Evolutionary conservation across 2,329 filamentous ascomycete genomes (phyloP).

Genomic region (Exophiala lecanii-corni): DNA sequence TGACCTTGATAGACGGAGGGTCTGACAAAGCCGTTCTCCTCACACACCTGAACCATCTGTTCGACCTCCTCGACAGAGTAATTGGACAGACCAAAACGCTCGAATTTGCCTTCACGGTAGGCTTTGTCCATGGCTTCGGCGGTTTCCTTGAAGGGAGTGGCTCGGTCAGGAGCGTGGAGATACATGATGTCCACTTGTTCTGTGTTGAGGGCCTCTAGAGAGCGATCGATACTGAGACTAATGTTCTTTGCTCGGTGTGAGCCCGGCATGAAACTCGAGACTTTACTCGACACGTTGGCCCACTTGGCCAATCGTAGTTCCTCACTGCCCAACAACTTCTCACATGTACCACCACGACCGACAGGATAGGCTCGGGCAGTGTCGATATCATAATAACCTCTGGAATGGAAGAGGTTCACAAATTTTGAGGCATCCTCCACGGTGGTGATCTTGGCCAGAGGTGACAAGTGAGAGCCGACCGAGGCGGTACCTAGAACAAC

Average conservation of each 20-base stretch:
- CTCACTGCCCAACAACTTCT: slow-evolving; percentile 28
- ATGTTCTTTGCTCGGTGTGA: slow-evolving; percentile 28
- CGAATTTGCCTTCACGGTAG: slow-evolving; percentile 40
- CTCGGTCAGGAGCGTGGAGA: slow-evolving; percentile 45
- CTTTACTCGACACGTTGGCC: slow-evolving; percentile 28
- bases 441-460: slow-evolving; percentile 28
- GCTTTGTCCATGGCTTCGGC: slow-evolving; percentile 41
- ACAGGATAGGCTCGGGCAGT: slow-evolving; percentile 30
- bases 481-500: slow-evolving; percentile 29
- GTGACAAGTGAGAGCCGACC: slow-evolving; percentile 26
- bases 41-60: slow-evolving; percentile 41
- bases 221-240: slow-evolving; percentile 26
- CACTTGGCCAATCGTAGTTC: slow-evolving; percentile 24
- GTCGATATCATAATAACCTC: slow-evolving; percentile 29
- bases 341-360: slow-evolving; percentile 27
- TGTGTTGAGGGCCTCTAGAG: slow-evolving; percentile 26
- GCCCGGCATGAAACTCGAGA: slow-evolving; percentile 27
- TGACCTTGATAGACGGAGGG: slow-evolving; percentile 47
- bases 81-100: slow-evolving; percentile 46
- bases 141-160: slow-evolving; percentile 40
- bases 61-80: slow-evolving; percentile 44
- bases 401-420: slow-evolving; percentile 23
- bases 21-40: slow-evolving; percentile 37
- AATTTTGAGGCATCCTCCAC: slow-evolving; percentile 26
- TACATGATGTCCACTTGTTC: slow-evolving; percentile 33